Evolutionary conservation across 345 rosid species (phyloP).

Genomic region (Arabis hirsuta): DNA sequence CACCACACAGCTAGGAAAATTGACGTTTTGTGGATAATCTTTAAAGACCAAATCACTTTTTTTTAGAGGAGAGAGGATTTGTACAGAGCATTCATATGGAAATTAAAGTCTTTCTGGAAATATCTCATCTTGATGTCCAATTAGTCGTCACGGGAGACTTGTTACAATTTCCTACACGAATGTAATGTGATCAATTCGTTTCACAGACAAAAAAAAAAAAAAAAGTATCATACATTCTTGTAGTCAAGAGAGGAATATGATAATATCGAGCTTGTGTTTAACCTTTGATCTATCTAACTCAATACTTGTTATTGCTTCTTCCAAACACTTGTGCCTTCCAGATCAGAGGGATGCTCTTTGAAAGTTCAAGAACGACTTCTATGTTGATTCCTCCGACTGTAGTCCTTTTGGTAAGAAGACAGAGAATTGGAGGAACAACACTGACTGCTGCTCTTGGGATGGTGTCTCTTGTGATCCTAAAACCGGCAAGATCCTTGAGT

Average conservation of each 20-base stretch:
- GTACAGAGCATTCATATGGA: background rate
- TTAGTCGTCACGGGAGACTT: background rate
- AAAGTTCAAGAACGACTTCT: constrained; percentile 23
- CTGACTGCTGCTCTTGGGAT: constrained; percentile 17
- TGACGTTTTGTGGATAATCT: background rate
- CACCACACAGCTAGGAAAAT: too few species aligned
- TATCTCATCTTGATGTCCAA: too few species aligned
- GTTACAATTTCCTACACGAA: background rate
- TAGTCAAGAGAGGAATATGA: background rate
- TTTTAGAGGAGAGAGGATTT: background rate
- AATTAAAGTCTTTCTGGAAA: background rate
- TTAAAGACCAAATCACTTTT: background rate
- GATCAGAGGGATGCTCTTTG: constrained; percentile 24
- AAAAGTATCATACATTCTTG: background rate
- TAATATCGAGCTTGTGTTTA: background rate
- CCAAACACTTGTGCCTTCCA: constrained; percentile 1
- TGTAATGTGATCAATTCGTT: background rate
- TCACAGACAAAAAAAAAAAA: background rate
- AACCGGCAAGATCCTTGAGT: constrained; percentile 17
- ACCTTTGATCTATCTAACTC: background rate
- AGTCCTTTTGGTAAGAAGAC: background rate
- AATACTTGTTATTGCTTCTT: background rate
- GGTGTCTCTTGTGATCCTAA: constrained; percentile 29
- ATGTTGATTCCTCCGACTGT: too few species aligned
- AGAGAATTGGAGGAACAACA: background rate